Percentiles rank a stretch among this genome's conserved stretches.
Conservation (phyloP, 1,139 yeast genomes). For the Candida dubliniensis region DNA sequence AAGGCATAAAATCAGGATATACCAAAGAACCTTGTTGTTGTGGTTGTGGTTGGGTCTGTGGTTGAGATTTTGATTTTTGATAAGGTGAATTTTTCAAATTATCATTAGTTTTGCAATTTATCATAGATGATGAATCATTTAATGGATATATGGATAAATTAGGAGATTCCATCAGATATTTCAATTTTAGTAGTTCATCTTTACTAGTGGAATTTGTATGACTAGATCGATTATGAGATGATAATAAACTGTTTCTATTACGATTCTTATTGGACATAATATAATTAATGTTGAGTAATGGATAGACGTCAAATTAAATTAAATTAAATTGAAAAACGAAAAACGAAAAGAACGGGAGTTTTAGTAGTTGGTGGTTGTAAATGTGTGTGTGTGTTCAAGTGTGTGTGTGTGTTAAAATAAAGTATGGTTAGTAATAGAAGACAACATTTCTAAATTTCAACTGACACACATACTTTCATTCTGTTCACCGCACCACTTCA, state of each 20-base stretch:
- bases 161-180: slow-evolving; percentile 40
- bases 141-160: slow-evolving; percentile 37
- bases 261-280: slow-evolving; percentile 35
- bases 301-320: no score
- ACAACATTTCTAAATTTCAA: no score
- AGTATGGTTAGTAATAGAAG: no score
- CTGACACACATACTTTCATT: no score
- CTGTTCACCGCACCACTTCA: no score
- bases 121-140: slow-evolving; percentile 19
- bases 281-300: no score
- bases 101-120: no score
- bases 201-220: slow-evolving; percentile 26
- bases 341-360: no score
- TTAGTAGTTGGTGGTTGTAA: no score
- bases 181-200: slow-evolving; percentile 39
- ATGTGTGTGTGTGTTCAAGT: no score
- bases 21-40: slow-evolving; percentile 17
- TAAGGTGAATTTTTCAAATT: background rate
- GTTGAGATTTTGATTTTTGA: background rate
- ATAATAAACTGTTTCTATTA: slow-evolving; percentile 36
- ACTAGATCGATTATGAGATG: slow-evolving; percentile 28
- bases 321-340: background rate
- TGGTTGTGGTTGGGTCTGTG: background rate
- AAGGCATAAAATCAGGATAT: slow-evolving; percentile 79
- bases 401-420: no score